Conservation (phyloP, 2,329 filamentous ascomycete genomes). For the Neofusicoccum sp. region DNA sequence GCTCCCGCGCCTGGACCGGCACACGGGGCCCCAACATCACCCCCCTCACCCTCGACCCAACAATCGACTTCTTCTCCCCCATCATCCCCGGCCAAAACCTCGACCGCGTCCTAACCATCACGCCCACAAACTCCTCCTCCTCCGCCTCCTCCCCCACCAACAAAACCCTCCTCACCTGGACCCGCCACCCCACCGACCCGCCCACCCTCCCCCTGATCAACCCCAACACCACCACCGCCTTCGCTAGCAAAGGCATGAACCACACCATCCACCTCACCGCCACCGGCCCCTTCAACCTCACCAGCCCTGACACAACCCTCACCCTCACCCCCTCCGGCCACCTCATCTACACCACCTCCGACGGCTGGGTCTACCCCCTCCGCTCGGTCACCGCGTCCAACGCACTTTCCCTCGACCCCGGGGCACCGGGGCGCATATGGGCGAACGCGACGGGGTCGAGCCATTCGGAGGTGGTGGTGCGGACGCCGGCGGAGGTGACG, state of each 20-base stretch:
- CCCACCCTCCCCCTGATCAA: conserved; percentile 62
- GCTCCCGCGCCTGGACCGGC: conserved; percentile 31
- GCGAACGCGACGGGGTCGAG: conserved; percentile 45
- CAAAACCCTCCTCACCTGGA: conserved; percentile 56
- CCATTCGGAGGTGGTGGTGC: conserved; percentile 47
- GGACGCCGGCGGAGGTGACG: conserved; percentile 40
- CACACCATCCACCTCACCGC: conserved; percentile 40
- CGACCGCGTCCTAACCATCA: conserved; percentile 52
- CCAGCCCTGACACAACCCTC: conserved; percentile 48
- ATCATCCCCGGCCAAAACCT: conserved; percentile 40
- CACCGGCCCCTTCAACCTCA: conserved; percentile 49
- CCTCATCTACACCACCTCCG: conserved; percentile 48
- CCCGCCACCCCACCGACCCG: conserved; percentile 56
- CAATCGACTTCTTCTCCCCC: conserved; percentile 45
- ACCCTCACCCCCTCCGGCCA: conserved; percentile 31
- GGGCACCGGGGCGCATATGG: conserved; percentile 60
- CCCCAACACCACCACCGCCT: conserved; percentile 60
- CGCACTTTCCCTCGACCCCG: conserved; percentile 54
- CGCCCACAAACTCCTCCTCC: conserved; percentile 26
- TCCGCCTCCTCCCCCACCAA: background rate
- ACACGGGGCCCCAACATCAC: conserved; percentile 42
- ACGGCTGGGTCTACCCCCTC: conserved; percentile 54
- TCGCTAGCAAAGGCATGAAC: conserved; percentile 56
- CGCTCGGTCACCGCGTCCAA: conserved; percentile 57
- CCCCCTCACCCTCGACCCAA: conserved; percentile 49